Conservation (phyloP, 2,329 filamentous ascomycete genomes). For the Talaromyces sp. region DNA sequence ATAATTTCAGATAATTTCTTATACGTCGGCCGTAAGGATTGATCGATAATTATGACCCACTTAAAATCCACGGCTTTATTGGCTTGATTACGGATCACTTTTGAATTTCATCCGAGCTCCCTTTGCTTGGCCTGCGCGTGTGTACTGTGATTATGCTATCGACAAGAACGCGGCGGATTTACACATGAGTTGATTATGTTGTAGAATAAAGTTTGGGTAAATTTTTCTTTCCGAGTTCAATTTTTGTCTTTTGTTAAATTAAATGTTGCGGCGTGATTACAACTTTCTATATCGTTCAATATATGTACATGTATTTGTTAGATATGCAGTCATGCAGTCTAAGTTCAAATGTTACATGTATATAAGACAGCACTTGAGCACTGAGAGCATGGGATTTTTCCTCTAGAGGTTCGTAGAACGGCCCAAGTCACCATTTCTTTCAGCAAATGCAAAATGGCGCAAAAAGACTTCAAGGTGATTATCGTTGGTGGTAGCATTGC, state of each 20-base stretch:
- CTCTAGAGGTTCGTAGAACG: too few relatives aligned
- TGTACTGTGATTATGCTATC: neutral
- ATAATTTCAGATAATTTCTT: too few relatives aligned
- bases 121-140: too few relatives aligned
- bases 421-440: neutral
- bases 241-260: too few relatives aligned
- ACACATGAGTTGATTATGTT: neutral
- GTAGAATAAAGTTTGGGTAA: too few relatives aligned
- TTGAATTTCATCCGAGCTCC: neutral
- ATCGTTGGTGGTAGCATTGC: conserved; percentile 45
- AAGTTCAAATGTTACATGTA: neutral
- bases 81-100: neutral
- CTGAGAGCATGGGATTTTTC: neutral
- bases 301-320: too few relatives aligned
- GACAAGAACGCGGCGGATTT: neutral
- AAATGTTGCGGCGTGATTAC: too few relatives aligned
- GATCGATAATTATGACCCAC: too few relatives aligned
- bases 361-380: neutral
- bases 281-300: too few relatives aligned
- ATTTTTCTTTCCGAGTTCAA: too few relatives aligned
- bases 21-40: too few relatives aligned
- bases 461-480: conserved; percentile 26
- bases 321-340: too few relatives aligned
- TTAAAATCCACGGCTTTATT: neutral
- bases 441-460: neutral